Conservation (phyloP, 1,284 basidiomycete species). For the Ganoderma lucidum region DNA sequence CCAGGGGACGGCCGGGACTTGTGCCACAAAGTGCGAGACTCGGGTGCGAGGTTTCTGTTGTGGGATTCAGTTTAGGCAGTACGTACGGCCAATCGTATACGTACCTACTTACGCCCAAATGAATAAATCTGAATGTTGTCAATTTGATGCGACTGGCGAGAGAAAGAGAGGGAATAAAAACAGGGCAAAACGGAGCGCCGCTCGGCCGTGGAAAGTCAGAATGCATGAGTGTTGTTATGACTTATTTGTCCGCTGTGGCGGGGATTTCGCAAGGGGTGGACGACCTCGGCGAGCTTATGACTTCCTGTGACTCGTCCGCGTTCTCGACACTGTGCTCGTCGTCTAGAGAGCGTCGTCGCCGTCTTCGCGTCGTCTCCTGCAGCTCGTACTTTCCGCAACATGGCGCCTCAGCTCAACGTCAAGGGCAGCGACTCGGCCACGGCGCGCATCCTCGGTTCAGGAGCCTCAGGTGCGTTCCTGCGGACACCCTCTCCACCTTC, state of each 20-base stretch:
- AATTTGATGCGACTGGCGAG: no score
- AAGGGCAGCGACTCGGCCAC: constrained; percentile 89
- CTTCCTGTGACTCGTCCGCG: not conserved
- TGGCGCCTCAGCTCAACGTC: constrained; percentile 69
- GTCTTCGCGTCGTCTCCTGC: constrained; percentile 12
- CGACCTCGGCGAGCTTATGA: no score
- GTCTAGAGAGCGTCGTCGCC: constrained; percentile 5
- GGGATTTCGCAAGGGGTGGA: not conserved
- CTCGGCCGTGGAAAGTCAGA: not conserved
- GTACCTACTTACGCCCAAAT: no score
- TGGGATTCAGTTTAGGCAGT: no score
- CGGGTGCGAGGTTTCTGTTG: no score
- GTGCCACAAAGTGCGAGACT: no score
- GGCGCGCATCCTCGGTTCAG: constrained; percentile 93
- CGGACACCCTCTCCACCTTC: not conserved
- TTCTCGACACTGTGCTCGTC: constrained; percentile 12
- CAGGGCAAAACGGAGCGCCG: not conserved
- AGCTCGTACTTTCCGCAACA: constrained; percentile 35
- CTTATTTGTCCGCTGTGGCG: not conserved
- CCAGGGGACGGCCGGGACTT: no score
- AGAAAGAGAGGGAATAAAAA: no score
- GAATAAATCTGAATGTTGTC: no score
- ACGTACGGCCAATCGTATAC: no score
- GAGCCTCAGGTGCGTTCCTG: constrained; percentile 77
- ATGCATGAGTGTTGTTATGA: not conserved